These are phyloP conservation scores for Xylaria sp. DNA, from an alignment of 2,329 filamentous ascomycete species.

Conservation along the genomic window DNA sequence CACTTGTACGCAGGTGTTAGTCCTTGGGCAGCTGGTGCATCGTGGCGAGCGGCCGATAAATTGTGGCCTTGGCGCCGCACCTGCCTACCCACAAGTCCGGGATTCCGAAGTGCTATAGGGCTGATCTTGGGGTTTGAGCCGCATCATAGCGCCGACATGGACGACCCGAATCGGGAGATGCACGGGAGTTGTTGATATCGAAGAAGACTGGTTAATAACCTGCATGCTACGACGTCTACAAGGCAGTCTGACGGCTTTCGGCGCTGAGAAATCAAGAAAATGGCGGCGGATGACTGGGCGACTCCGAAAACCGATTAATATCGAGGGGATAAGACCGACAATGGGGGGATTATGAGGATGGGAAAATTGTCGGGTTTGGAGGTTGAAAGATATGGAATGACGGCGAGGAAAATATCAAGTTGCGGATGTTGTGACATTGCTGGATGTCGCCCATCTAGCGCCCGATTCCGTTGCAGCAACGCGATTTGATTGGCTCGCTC, in stretches of 20 bases:
- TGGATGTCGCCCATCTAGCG: slow-evolving; percentile 32
- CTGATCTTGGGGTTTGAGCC: slow-evolving; percentile 45
- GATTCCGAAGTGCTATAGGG: slow-evolving; percentile 40
- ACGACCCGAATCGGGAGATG: slow-evolving; percentile 41
- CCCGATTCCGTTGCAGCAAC: not conserved
- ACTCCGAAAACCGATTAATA: slow-evolving; percentile 24
- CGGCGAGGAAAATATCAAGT: slow-evolving; percentile 32
- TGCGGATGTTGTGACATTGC: slow-evolving; percentile 40
- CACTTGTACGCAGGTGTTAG: slow-evolving; percentile 8
- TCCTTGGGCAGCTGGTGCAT: slow-evolving; percentile 18
- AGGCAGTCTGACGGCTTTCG: not conserved
- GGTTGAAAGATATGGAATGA: slow-evolving; percentile 38
- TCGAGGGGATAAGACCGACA: not conserved
- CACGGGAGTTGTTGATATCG: slow-evolving; percentile 35
- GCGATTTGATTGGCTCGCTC: slow-evolving; percentile 36
- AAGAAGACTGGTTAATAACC: slow-evolving; percentile 34
- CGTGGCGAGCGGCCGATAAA: slow-evolving; percentile 8
- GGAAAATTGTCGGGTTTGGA: slow-evolving; percentile 29
- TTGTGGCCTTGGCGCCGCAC: slow-evolving; percentile 26
- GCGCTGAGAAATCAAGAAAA: slow-evolving; percentile 35
- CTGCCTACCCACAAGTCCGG: slow-evolving; percentile 35
- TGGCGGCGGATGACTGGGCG: slow-evolving; percentile 28
- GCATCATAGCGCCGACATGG: slow-evolving; percentile 45
- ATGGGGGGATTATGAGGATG: slow-evolving; percentile 13
- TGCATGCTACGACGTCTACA: slow-evolving; percentile 22